Base-by-base conservation (phyloP, 805 yeast species). In the Saccharomycopsis fibuligera region DNA sequence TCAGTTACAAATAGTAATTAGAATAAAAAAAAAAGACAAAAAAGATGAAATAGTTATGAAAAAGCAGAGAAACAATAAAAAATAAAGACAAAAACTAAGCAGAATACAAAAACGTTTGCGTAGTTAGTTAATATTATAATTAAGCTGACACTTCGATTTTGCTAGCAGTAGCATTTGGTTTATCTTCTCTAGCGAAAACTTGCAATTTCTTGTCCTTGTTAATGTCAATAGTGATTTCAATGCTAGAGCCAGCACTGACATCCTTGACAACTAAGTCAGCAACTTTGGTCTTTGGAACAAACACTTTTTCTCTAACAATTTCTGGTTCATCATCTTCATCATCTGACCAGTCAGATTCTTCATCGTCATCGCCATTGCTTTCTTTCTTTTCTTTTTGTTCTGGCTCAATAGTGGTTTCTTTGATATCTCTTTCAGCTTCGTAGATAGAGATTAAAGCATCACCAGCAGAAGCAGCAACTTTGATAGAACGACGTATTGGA, bases 321-420 rank as follows among this genome's bases (percentile, higher is more conserved):
- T 90, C 96, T 57, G 96, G 96, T 72, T 90, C 97, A 57, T 86
- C 95, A 59, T 88, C 96, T 53, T 68, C 73, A 53, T 73, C 77
- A 33, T 72, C 68, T 68, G 74, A 70, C 60, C 72, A 76, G 47
- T 67, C 65, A 58, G 69, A 74, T 47, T 70, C 75, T 39, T 70
- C 75, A 31, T 72, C 77, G 23, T 72, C 81, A 29, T 70, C 75
- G 31, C 71, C 77, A 37, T 73, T 78, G 21, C 69, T 75, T 55
- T 73, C 78, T 30, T 75, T 74, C 54, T 66, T 76, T 45, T 73
- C 76, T 62, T 73, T 76, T 45, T 82, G 76, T 46, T 66, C 65
- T 54, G 75, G 71, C 68, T 86, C 96, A 40, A 87, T 65, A 57
- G 81, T 81, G 52, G 87, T 86, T 67, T 88, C 95, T 69, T 83